phyloP scores from a whole-genome alignment of 805 yeast species.

The Spathaspora hagerdaliae region DNA sequence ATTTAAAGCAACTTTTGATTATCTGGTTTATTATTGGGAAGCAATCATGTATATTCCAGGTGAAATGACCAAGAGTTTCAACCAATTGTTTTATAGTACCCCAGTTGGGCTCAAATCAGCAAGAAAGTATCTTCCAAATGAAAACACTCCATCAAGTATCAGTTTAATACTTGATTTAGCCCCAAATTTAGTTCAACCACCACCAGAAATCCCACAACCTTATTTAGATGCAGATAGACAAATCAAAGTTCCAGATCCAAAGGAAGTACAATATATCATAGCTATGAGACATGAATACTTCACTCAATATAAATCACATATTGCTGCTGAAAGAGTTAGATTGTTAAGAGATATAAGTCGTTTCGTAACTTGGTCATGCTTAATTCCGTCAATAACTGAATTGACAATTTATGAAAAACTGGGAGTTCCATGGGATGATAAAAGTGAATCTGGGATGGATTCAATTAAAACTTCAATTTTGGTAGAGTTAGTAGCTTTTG shows the following conservation, averaged over 20 bases:
- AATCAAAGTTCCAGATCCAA: slow-evolving; percentile 33
- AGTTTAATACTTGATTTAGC: slow-evolving; percentile 27
- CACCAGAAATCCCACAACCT: slow-evolving; percentile 43
- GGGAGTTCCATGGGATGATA: slow-evolving; percentile 19
- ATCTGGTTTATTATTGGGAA: background rate
- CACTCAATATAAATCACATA: slow-evolving; percentile 33
- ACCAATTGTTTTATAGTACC: background rate
- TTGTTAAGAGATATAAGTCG: slow-evolving; percentile 32
- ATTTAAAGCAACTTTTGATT: background rate
- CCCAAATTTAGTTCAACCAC: slow-evolving; percentile 27
- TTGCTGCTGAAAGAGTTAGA: slow-evolving; percentile 39
- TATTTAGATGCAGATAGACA: slow-evolving; percentile 38
- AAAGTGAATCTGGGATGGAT: slow-evolving; percentile 7
- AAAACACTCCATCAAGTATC: slow-evolving; percentile 24
- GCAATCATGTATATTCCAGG: background rate
- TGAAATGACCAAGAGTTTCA: background rate
- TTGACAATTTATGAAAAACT: slow-evolving; percentile 19
- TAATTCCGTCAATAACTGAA: slow-evolving; percentile 14
- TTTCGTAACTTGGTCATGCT: slow-evolving; percentile 25
- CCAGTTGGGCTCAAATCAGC: slow-evolving; percentile 7
- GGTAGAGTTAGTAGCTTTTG: slow-evolving; percentile 16
- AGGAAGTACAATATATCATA: slow-evolving; percentile 26
- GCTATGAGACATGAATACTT: slow-evolving; percentile 35
- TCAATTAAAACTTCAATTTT: slow-evolving; percentile 13
- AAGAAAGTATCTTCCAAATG: slow-evolving; percentile 7